phyloP scores from a whole-genome alignment of 1,139 yeast species.

The Debaryomycetaceae sp. region DNA sequence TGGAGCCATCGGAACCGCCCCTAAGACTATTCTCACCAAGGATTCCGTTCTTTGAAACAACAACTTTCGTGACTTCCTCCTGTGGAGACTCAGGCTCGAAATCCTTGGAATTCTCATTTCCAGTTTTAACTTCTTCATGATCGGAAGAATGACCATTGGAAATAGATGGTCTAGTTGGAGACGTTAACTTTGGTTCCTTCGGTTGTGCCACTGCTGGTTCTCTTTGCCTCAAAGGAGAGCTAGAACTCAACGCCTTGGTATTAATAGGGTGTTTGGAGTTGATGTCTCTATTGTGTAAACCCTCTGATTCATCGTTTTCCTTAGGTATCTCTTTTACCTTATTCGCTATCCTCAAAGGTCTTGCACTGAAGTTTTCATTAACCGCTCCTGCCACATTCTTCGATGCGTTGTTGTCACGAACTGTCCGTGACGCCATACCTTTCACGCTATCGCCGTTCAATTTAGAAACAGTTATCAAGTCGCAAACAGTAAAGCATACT shows the following conservation, averaged over 20 bases:
- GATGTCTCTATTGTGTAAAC: not conserved
- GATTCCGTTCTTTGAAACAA: too few relatives aligned
- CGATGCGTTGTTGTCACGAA: not conserved
- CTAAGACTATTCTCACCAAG: too few relatives aligned
- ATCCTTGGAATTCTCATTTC: too few relatives aligned
- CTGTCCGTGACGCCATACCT: not conserved
- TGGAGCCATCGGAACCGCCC: too few relatives aligned
- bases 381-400: not conserved
- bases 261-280: not conserved
- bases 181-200: not conserved
- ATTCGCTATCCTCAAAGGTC: slow-evolving; percentile 59
- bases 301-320: not conserved
- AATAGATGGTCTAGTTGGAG: not conserved
- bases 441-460: slow-evolving; percentile 26
- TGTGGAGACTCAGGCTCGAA: too few relatives aligned
- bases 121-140: not conserved
- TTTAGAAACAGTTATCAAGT: slow-evolving; percentile 57
- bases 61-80: too few relatives aligned
- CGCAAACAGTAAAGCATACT: slow-evolving; percentile 69
- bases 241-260: not conserved
- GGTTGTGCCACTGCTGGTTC: not conserved
- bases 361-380: slow-evolving; percentile 39
- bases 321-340: slow-evolving; percentile 19
- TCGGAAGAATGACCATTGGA: not conserved
- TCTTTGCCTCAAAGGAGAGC: not conserved